Percentiles rank a stretch among this genome's conserved stretches.
phyloP scores from a whole-genome alignment of 192 early-diverging fungal genomes.

The Haplosporangium gracile region DNA sequence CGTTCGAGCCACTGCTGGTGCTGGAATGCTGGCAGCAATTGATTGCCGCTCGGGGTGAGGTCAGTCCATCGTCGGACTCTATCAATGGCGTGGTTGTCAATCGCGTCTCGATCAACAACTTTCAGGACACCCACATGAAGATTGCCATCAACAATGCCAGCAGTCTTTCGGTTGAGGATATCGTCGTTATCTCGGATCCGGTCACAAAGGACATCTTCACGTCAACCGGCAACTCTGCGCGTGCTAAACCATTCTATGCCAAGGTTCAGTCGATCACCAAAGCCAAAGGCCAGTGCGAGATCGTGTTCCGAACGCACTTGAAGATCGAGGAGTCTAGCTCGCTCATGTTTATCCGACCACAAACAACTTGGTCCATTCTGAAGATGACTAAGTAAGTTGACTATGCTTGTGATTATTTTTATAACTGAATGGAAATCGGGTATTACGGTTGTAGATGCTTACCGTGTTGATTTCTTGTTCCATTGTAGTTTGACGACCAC shows the following conservation, averaged over 20 bases:
- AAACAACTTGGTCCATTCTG: slow-evolving; percentile 58
- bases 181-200: slow-evolving; percentile 71
- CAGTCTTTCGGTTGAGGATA: slow-evolving; percentile 72
- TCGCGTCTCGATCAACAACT: slow-evolving; percentile 78
- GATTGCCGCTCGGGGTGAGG: slow-evolving; percentile 76
- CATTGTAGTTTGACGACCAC: slow-evolving; percentile 74
- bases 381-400: slow-evolving; percentile 60
- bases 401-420: neutral
- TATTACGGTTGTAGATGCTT: neutral
- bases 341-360: slow-evolving; percentile 59
- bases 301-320: slow-evolving; percentile 63
- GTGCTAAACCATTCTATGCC: slow-evolving; percentile 61
- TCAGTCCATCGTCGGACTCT: slow-evolving; percentile 62
- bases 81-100: slow-evolving; percentile 58
- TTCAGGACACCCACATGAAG: slow-evolving; percentile 77
- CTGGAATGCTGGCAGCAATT: slow-evolving; percentile 91
- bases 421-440: neutral
- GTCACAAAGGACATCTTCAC: slow-evolving; percentile 51
- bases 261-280: slow-evolving; percentile 64
- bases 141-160: slow-evolving; percentile 37
- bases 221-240: slow-evolving; percentile 9
- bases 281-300: slow-evolving; percentile 60
- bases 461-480: slow-evolving; percentile 5
- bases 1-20: slow-evolving; percentile 87
- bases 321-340: slow-evolving; percentile 57